Evolutionary conservation across 2,329 filamentous ascomycete genomes (phyloP).

Genomic region (Aureobasidium melanogenum): DNA sequence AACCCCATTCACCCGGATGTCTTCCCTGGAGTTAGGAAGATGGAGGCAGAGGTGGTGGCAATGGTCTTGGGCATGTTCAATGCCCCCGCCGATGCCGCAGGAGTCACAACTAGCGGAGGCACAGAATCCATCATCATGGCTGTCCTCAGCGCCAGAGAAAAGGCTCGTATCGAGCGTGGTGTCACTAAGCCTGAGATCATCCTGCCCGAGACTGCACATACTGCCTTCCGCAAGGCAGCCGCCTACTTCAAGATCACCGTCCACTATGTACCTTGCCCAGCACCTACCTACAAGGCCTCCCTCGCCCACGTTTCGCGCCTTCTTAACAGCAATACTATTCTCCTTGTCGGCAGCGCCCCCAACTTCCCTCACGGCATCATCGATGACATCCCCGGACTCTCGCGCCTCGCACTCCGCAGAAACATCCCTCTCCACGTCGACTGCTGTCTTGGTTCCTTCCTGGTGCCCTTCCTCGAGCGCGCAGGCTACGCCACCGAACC

Average conservation of each 20-base stretch:
- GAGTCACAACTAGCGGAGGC: conserved; percentile 84
- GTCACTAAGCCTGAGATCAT: conserved; percentile 96
- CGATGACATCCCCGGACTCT: conserved; percentile 82
- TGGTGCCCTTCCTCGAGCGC: conserved; percentile 82
- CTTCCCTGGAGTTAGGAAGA: conserved; percentile 95
- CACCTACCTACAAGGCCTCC: conserved; percentile 77
- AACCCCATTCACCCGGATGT: conserved; percentile 98
- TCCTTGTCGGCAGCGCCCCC: conserved; percentile 88
- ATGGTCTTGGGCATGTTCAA: conserved; percentile 81
- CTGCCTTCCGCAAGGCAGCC: conserved; percentile 90
- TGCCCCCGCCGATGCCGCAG: conserved; percentile 73
- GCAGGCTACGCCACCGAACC: conserved; percentile 84
- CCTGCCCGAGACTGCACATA: conserved; percentile 86
- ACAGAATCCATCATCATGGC: conserved; percentile 98
- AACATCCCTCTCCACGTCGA: conserved; percentile 89
- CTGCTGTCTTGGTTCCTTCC: conserved; percentile 93
- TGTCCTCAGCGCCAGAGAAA: conserved; percentile 80
- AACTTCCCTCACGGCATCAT: conserved; percentile 99
- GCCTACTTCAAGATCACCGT: conserved; percentile 96
- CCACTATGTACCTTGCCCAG: conserved; percentile 79
- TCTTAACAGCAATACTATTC: conserved; percentile 86
- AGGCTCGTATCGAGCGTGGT: conserved; percentile 74
- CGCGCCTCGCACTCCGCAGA: conserved; percentile 68
- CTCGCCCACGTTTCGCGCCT: conserved; percentile 68
- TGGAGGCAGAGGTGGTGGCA: conserved; percentile 95